These are phyloP conservation scores for Lichtheimia hyalospora DNA, from an alignment of 371 early-diverging fungal genomes.

Conservation along the genomic window DNA sequence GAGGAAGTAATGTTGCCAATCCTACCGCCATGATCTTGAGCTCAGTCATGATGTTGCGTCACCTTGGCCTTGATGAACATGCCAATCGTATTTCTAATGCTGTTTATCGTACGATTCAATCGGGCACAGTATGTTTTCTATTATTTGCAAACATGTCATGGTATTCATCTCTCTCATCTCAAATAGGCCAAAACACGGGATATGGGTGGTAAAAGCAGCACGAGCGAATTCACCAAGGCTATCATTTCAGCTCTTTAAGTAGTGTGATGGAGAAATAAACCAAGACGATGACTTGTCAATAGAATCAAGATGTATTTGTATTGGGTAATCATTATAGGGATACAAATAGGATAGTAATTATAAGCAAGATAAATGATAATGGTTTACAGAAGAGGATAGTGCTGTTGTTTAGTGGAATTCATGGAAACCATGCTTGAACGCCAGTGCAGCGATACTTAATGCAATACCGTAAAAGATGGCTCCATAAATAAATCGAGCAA, in stretches of 20 bases:
- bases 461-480: conserved; percentile 33
- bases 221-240: conserved; percentile 83
- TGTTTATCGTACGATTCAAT: conserved; percentile 35
- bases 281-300: too few relatives aligned
- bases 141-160: not conserved
- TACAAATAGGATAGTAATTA: too few relatives aligned
- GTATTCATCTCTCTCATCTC: not conserved
- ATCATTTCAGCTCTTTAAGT: conserved; percentile 29
- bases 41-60: conserved; percentile 91
- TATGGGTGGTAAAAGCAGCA: conserved; percentile 44
- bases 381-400: too few relatives aligned
- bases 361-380: too few relatives aligned
- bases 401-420: too few relatives aligned
- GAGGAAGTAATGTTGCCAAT: conserved; percentile 91
- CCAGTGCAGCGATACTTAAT: conserved; percentile 39
- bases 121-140: conserved; percentile 33
- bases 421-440: conserved; percentile 32
- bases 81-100: conserved; percentile 87
- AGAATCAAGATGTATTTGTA: too few relatives aligned
- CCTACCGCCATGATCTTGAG: conserved; percentile 90
- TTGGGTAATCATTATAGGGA: too few relatives aligned
- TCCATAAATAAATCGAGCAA: conserved; percentile 30
- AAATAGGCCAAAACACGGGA: conserved; percentile 19
- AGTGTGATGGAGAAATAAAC: too few relatives aligned
- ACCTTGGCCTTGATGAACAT: conserved; percentile 81